A percentile compares a stretch with the other conserved stretches of the same genome.
Evolutionary conservation across 805 yeast genomes (phyloP).

Genomic region (Candida golubevii): DNA sequence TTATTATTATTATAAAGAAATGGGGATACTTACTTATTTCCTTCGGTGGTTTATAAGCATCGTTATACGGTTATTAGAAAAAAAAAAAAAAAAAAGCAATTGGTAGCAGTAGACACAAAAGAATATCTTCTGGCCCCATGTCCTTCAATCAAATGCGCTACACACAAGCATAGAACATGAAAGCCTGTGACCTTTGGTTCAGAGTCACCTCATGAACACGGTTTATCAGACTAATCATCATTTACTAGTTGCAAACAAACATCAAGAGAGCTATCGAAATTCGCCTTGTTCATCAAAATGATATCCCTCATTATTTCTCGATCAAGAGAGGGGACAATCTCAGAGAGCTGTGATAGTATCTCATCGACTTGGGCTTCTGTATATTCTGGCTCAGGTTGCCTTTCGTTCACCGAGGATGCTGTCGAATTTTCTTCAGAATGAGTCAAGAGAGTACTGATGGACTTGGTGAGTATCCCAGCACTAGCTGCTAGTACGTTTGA

Average conservation of each 20-base stretch:
- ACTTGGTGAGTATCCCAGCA: constrained; percentile 49
- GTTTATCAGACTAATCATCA: constrained; percentile 5
- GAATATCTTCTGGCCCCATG: no score
- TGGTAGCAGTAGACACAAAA: no score
- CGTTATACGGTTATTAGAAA: no score
- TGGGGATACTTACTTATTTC: no score
- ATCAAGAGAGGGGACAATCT: constrained; percentile 77
- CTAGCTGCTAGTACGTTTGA: constrained; percentile 39
- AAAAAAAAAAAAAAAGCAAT: no score
- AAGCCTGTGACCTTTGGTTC: no score
- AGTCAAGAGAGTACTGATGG: constrained; percentile 40
- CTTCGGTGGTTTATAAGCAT: no score
- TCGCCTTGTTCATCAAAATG: constrained; percentile 57
- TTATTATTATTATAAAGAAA: no score
- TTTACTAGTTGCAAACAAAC: constrained; percentile 38
- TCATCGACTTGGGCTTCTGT: constrained; percentile 12
- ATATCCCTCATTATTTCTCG: constrained; percentile 66
- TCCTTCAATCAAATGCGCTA: no score
- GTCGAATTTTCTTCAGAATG: constrained; percentile 29
- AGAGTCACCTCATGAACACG: background rate
- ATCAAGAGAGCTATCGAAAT: constrained; percentile 73
- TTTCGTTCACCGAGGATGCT: background rate
- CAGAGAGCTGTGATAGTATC: constrained; percentile 46
- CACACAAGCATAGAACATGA: no score
- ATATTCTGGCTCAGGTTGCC: background rate